phyloP scores from a whole-genome alignment of 306 rosid species.

The Dryas alaskensis region DNA sequence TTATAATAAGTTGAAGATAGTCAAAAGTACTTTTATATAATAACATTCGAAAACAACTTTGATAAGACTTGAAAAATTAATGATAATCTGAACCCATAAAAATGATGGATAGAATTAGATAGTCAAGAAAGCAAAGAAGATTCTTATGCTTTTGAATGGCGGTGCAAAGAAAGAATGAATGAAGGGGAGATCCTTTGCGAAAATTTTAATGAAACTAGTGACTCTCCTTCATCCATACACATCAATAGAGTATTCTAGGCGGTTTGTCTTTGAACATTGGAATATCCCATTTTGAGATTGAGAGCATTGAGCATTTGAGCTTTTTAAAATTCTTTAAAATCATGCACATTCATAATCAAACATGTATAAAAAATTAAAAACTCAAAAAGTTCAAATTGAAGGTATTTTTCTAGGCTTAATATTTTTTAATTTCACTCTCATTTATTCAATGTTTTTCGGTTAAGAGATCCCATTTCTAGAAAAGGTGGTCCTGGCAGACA shows the following conservation, averaged over 20 bases:
- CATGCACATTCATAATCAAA: background rate
- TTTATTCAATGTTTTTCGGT: slow-evolving; percentile 15
- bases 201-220: slow-evolving; percentile 15
- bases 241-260: slow-evolving; percentile 5
- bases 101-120: background rate
- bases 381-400: background rate
- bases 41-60: background rate
- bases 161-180: background rate
- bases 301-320: background rate
- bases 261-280: background rate
- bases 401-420: background rate
- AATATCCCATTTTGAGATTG: background rate
- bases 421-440: background rate
- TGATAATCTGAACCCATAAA: background rate
- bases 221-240: background rate
- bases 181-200: background rate
- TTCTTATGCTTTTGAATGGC: slow-evolving; percentile 19
- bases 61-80: background rate
- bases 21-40: too few species aligned
- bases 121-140: slow-evolving; percentile 36
- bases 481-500: slow-evolving; percentile 20
- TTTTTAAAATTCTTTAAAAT: background rate
- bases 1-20: too few species aligned
- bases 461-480: slow-evolving; percentile 10
- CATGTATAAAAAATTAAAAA: slow-evolving; percentile 4